A percentile compares a stretch with the other conserved stretches of the same genome.
Conservation (phyloP, 2,329 filamentous ascomycete species). For the Fonsecaea monophora region DNA sequence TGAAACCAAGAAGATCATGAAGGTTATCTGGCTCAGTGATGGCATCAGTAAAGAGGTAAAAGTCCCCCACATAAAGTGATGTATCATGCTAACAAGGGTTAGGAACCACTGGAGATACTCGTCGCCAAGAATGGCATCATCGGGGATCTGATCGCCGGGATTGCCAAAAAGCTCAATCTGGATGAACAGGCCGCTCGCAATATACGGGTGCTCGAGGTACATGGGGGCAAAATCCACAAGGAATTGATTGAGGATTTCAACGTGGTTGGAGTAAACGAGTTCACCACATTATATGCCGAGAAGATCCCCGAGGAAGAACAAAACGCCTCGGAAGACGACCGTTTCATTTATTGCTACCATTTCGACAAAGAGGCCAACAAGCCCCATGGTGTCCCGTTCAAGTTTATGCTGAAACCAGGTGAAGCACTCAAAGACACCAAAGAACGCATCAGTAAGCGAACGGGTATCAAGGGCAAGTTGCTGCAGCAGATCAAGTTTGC, state of each 20-base stretch:
- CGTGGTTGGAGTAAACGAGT: constrained; percentile 86
- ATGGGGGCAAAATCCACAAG: constrained; percentile 82
- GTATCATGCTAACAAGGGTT: constrained; percentile 7
- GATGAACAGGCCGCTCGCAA: constrained; percentile 75
- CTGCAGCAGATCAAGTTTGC: constrained; percentile 99
- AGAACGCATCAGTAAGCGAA: constrained; percentile 89
- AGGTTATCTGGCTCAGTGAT: constrained; percentile 83
- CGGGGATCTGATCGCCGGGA: constrained; percentile 74
- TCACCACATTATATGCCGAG: constrained; percentile 80
- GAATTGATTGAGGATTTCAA: constrained; percentile 72
- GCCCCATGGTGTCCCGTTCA: constrained; percentile 87
- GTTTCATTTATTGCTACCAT: constrained; percentile 82
- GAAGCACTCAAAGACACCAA: constrained; percentile 91
- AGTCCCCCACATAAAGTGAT: constrained; percentile 35
- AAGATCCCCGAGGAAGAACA: constrained; percentile 74
- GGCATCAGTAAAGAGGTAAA: constrained; percentile 87
- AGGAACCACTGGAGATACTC: constrained; percentile 81
- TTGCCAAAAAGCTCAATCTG: constrained; percentile 82
- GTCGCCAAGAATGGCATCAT: constrained; percentile 86
- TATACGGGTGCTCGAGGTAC: constrained; percentile 82
- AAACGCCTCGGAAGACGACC: constrained; percentile 67
- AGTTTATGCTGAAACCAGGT: constrained; percentile 81
- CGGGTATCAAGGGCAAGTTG: constrained; percentile 94
- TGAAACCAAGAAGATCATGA: constrained; percentile 88
- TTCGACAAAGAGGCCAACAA: constrained; percentile 89